Percentiles rank a stretch among this genome's conserved stretches.
These are phyloP conservation scores for Lepidopterella palustris DNA, from an alignment of 495 filamentous ascomycete species.

Conservation along the genomic window DNA sequence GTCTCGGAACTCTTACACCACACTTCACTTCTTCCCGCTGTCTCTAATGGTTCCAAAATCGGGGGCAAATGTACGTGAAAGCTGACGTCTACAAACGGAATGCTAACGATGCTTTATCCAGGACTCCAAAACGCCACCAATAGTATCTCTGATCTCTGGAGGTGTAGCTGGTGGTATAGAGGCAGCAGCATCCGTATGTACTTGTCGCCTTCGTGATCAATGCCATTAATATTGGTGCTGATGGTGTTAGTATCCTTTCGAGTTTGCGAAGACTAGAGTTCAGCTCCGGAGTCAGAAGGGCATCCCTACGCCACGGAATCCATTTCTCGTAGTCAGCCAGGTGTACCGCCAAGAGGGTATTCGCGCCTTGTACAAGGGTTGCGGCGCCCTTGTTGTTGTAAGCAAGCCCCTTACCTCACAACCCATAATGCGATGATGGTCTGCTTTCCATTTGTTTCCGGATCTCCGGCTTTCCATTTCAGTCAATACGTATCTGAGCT, in stretches of 20 bases:
- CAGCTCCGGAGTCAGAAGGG: constrained; percentile 48
- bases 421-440: too few species aligned
- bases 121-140: constrained; percentile 33
- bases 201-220: neutral
- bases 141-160: constrained; percentile 48
- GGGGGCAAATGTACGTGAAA: neutral
- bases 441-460: neutral
- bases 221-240: neutral
- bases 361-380: constrained; percentile 57
- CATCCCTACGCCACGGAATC: constrained; percentile 43
- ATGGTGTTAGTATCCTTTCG: constrained; percentile 53
- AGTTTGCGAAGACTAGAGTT: constrained; percentile 61
- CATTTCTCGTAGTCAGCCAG: constrained; percentile 46
- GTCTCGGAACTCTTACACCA: too few species aligned
- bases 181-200: constrained; percentile 44
- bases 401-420: constrained; percentile 8
- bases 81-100: neutral
- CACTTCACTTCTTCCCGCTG: too few species aligned
- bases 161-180: constrained; percentile 51
- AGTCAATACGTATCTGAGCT: neutral
- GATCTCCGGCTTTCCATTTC: neutral
- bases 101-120: neutral
- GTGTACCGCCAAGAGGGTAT: constrained; percentile 51
- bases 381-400: constrained; percentile 53
- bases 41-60: constrained; percentile 2